Base-by-base conservation (phyloP, 495 filamentous ascomycete genomes). In the Acidomyces sp. region DNA sequence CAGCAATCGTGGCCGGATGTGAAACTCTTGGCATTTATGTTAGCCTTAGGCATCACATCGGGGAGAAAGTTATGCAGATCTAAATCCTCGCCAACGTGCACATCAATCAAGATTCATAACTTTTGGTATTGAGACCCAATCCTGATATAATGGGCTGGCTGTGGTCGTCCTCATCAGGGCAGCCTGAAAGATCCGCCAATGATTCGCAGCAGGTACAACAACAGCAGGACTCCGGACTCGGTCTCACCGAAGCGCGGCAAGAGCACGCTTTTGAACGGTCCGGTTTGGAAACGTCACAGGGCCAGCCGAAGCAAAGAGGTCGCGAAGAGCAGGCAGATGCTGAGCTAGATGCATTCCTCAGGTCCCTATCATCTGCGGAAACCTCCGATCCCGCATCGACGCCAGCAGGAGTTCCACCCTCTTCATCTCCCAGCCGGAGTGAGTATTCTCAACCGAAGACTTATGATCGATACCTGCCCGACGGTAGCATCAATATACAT, bases 321-420 rank as follows among this genome's bases (percentile, higher is more conserved):
- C 68, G 69, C 31, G 73, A 80, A 45, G 68, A 75, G 53, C 55
- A 68, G 55, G 72, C 74, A 40, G 72, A 81, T 33, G 56, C 64
- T 25, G 80, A 84, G 54, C 66, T 82, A 46, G 62, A 65, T 25
- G 57, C 71, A 43, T 62, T 81, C 52, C 63, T 81, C 45, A 59
- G 65, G 18, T 63, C 65, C 40, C 56, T 82, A 43, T 53, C 62
- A 39, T 53, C 58, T 44, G 57, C 44, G 22, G 49, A 55, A 37
- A 46, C 59, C 31, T 38, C 57, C 17, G 34, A 43, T 29, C 41
- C 53, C 36, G 46, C 49, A 53, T 6, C 12, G 26, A 26, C 31
- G 12, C 27, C 37, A 19, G 43, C 27, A 36, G 41, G 24, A 3
- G 34, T 46, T 1, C 43, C 33, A 15, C 40, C 36, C 34, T 37